Evolutionary conservation across 345 rosid species (phyloP), one percentile per base, ranked within the genome.

Genomic region (Ceriops tagal): DNA sequence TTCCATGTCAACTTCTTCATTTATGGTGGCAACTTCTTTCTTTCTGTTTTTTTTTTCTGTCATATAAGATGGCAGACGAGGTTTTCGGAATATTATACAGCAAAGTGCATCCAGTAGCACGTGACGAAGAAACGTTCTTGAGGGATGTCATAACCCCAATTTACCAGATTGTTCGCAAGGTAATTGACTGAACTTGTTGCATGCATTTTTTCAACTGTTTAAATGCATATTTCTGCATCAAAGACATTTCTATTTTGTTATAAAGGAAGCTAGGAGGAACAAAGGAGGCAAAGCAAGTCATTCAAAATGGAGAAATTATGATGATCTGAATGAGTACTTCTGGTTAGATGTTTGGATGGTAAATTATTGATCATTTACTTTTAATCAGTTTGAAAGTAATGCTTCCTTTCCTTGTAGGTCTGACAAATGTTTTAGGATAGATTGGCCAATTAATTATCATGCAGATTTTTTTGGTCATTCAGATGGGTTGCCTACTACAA

Each of bases 261-360:
- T 78, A 79, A 77, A 95, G 99, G 99, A 95, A 86, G 92, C 80
- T 65, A 81, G 64, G 80, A 89, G 88, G 85, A 95, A 87, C 85
- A 79, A 82, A 79, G 78, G 75, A 65, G 98, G 99, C 76, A 90
- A 78, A 77, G 93, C 91, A 63, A 92, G 99, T 79, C 98, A 92
- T 84, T 90, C 99, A 55, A 87, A 69, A 79, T 92, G 98, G 99
- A 92, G 99, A 81, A 95, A 95, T 71, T 95, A 95, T 72, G 99
- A 95, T 80, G 99, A 95, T 75, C 71, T 95, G 62, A 95, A 95
- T 75, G 99, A 95, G 83, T 95, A 90, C 82, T 95, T 95, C 70
- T 95, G 99, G 99, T 95, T 73, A 81, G 82, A 77, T 75, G 24
- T 56, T 51, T 79, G 61, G 64, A 62, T 9, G 49, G 27, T 64